phyloP scores from a whole-genome alignment of 2,329 filamentous ascomycete genomes.

The Apiospora koreana region DNA sequence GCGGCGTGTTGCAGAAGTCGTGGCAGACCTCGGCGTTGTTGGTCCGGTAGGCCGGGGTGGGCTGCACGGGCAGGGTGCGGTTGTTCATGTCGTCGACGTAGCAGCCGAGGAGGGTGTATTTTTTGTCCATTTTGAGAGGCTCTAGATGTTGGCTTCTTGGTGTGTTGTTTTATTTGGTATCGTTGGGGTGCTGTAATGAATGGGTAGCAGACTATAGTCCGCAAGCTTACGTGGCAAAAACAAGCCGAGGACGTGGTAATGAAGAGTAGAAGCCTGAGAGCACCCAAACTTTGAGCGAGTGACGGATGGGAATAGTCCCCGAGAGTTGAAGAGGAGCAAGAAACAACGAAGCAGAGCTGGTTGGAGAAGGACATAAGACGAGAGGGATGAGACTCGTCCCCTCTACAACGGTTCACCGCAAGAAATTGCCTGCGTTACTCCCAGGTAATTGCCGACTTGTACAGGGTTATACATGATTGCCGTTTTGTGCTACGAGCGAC shows the following conservation, averaged over 20 bases:
- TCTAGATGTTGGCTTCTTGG: not conserved
- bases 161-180: not conserved
- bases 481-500: not conserved
- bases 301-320: not conserved
- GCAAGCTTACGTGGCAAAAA: too few species aligned
- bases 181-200: too few species aligned
- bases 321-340: not conserved
- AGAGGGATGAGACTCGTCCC: not conserved
- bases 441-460: not conserved
- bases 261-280: too few species aligned
- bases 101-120: not conserved
- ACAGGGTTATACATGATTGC: conserved; percentile 2
- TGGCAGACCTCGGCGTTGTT: not conserved
- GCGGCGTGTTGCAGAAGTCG: not conserved
- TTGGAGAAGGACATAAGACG: not conserved
- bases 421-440: not conserved
- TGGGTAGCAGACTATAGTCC: too few species aligned
- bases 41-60: not conserved
- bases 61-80: not conserved
- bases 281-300: not conserved
- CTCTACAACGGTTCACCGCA: not conserved
- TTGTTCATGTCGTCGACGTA: not conserved
- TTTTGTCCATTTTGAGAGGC: not conserved
- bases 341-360: too few species aligned
- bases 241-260: not conserved